A percentile compares a stretch with the other conserved stretches of the same genome.
Evolutionary conservation across 169 alveolate genomes (phyloP).

Genomic region (Cryptosporidium sp.): DNA sequence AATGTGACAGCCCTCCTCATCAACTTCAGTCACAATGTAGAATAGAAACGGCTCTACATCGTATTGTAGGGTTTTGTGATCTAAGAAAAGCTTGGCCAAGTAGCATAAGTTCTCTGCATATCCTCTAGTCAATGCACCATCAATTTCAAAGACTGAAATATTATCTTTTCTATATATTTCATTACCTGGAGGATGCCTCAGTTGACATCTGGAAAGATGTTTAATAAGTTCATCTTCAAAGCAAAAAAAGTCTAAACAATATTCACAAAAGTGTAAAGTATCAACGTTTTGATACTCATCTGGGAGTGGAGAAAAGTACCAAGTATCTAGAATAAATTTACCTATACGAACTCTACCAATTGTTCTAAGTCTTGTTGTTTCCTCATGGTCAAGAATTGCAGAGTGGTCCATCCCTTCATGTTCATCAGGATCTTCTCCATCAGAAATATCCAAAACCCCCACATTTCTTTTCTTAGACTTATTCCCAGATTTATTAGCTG

Average conservation of each 20-base stretch:
- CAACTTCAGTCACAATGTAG: conserved; percentile 94
- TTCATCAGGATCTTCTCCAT: conserved; percentile 75
- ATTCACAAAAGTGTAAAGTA: conserved; percentile 94
- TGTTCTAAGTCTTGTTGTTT: conserved; percentile 93
- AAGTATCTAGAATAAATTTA: conserved; percentile 91
- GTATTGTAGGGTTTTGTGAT: conserved; percentile 94
- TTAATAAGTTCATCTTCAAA: conserved; percentile 87
- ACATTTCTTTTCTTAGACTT: conserved; percentile 33
- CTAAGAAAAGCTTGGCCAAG: conserved; percentile 95
- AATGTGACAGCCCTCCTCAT: conserved; percentile 89
- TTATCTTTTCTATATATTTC: conserved; percentile 95
- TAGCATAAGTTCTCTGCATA: conserved; percentile 97
- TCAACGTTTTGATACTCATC: conserved; percentile 93
- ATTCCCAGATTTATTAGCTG: conserved; percentile 25
- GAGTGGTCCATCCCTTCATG: conserved; percentile 93
- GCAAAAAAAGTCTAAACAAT: conserved; percentile 91
- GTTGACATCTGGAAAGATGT: conserved; percentile 89
- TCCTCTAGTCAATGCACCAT: conserved; percentile 91
- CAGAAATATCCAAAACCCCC: conserved; percentile 43
- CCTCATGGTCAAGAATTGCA: conserved; percentile 93
- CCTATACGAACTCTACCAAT: conserved; percentile 93
- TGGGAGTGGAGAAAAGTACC: conserved; percentile 99
- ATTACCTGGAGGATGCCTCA: conserved; percentile 98
- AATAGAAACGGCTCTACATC: conserved; percentile 87
- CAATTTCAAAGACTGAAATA: conserved; percentile 95